Evolutionary conservation across 2,329 filamentous ascomycete genomes (phyloP), one percentile per base, ranked within the genome.

Genomic region (Fusarium tricinctum): DNA sequence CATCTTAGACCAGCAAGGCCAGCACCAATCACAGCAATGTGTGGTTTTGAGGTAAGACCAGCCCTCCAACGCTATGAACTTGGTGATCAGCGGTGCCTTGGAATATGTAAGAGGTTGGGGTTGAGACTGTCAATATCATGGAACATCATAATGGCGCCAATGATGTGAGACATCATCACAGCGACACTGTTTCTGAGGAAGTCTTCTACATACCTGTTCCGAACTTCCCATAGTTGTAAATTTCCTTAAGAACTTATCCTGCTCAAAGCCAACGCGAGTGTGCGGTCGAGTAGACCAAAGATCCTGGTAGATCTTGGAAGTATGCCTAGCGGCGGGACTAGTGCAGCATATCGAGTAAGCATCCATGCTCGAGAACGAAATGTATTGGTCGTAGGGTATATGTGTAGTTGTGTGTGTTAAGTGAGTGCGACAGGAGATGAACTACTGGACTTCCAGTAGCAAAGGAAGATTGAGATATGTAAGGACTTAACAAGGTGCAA

Each of bases 1-100:
- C 89, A 91, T 66, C 90, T 84, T n/a, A 94, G 81, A 0, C 91
- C 91, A 8, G 91, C 85, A 26, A 93, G 82, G 7, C 91, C 91
- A 39, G 89, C 91, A 19, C 91, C 91, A 39, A 94, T 79, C n/a
- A 94, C 81, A 32, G 86, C 88, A 40, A 93, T 79, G 65, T 88
- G 88, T 9, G 86, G 85, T 58, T 77, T 80, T 46, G 72, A 66
- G 20, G 47, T 23, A 17, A 64, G 52, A 40, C 59, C 60, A 20
- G 44, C 45, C 23, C 50, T 66, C 45, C 57, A 61, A 49, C 65
- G 70, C 75, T 77, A 54, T 44, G 35, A 40, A n/a, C n/a, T 35
- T 70, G 69, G 33, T 59, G 69, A 65, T 75, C 58, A 71, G 65
- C 69, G 23, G 26, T 44, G 48, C 67, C 38, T 71, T 66, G 51